Percentiles rank a stretch among this genome's conserved stretches.
These are phyloP conservation scores for Chalara sp. DNA, from an alignment of 2,329 filamentous ascomycete species.

Conservation along the genomic window DNA sequence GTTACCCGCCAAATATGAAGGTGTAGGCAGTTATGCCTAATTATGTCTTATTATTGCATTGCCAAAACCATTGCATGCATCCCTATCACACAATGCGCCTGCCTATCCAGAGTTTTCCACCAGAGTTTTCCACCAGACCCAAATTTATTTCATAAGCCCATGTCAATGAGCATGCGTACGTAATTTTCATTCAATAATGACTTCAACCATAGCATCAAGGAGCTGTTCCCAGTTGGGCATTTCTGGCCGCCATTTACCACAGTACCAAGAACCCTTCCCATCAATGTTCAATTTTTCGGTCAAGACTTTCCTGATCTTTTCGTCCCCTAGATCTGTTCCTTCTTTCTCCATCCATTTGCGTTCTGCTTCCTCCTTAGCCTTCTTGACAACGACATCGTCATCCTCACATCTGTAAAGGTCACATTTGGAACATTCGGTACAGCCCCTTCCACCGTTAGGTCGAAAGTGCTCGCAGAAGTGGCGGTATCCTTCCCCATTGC, in stretches of 20 bases:
- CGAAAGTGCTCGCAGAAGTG: slow-evolving; percentile 98
- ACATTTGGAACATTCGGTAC: slow-evolving; percentile 73
- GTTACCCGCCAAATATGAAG: no score
- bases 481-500: slow-evolving; percentile 67
- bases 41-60: no score
- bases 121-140: no score
- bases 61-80: not conserved
- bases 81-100: not conserved
- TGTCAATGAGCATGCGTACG: slow-evolving; percentile 4
- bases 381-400: slow-evolving; percentile 61
- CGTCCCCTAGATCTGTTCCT: slow-evolving; percentile 48
- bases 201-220: slow-evolving; percentile 26
- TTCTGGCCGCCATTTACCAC: slow-evolving; percentile 14
- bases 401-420: slow-evolving; percentile 68
- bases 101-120: no score
- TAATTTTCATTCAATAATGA: slow-evolving; percentile 23
- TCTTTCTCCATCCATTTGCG: slow-evolving; percentile 63
- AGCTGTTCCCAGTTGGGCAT: slow-evolving; percentile 22
- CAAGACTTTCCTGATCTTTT: slow-evolving; percentile 48
- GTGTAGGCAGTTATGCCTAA: no score
- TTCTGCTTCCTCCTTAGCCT: slow-evolving; percentile 67
- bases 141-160: no score
- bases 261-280: slow-evolving; percentile 16
- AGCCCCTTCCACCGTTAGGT: slow-evolving; percentile 67
- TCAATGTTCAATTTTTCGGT: slow-evolving; percentile 38